phyloP scores from a whole-genome alignment of 805 yeast species.

The Cephaloascus albidus region DNA sequence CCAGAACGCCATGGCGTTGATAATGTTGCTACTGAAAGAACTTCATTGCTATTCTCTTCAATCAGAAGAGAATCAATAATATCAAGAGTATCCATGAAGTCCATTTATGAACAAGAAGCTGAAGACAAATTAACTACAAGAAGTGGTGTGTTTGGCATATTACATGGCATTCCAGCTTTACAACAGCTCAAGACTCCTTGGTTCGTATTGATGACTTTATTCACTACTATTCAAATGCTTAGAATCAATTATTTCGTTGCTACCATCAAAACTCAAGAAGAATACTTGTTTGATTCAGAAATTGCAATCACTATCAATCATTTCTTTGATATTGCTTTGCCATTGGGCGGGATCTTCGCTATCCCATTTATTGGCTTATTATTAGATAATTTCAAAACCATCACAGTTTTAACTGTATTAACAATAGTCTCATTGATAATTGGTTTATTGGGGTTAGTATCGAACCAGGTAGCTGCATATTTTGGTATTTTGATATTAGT shows the following conservation, averaged over 20 bases:
- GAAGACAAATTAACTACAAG: conserved; percentile 38
- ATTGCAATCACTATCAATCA: conserved; percentile 54
- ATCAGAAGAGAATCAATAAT: conserved; percentile 21
- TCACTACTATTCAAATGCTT: conserved; percentile 84
- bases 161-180: conserved; percentile 52
- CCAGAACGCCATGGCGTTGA: conserved; percentile 24
- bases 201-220: conserved; percentile 69
- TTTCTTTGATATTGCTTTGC: conserved; percentile 79
- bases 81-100: conserved; percentile 37
- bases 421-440: conserved; percentile 46
- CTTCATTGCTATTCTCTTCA: conserved; percentile 1
- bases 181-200: conserved; percentile 54
- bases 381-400: conserved; percentile 63
- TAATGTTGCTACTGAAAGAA: conserved; percentile 6
- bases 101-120: conserved; percentile 58
- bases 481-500: conserved; percentile 67
- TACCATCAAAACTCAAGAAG: conserved; percentile 76
- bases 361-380: conserved; percentile 82
- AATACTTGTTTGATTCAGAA: conserved; percentile 48
- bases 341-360: conserved; percentile 79
- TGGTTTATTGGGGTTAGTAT: conserved; percentile 63
- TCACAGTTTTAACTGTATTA: conserved; percentile 45
- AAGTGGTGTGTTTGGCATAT: conserved; percentile 62
- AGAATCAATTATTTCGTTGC: conserved; percentile 91
- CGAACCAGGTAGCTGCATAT: conserved; percentile 43